A percentile compares a stretch with the other conserved stretches of the same genome.
These are phyloP conservation scores for Tetradesmus lagerheimii DNA, from an alignment of 139 green algal genomes.

Conservation along the genomic window DNA sequence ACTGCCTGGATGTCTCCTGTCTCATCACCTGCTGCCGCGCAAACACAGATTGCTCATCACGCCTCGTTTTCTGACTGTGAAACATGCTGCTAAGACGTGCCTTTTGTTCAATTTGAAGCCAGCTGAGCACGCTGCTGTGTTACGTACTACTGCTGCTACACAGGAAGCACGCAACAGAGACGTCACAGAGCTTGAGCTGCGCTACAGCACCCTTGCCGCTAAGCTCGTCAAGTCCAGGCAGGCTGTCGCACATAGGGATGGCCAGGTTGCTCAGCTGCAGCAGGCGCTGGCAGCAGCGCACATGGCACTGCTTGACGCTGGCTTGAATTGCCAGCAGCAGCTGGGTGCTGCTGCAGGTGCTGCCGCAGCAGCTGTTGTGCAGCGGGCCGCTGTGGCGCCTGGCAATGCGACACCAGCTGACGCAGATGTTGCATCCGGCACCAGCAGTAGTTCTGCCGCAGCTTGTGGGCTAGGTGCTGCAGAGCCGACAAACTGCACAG, in stretches of 20 bases:
- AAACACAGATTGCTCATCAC: too few species aligned
- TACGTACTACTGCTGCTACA: not conserved
- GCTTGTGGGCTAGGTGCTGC: not conserved
- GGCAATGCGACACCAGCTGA: not conserved
- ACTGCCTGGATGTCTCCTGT: too few species aligned
- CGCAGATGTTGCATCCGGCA: not conserved
- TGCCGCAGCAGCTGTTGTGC: not conserved
- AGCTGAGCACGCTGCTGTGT: not conserved
- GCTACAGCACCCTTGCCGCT: constrained; percentile 22
- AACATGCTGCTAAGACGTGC: too few species aligned
- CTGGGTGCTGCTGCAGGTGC: not conserved
- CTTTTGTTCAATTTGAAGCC: too few species aligned
- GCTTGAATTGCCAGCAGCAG: constrained; percentile 4
- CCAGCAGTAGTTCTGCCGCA: not conserved
- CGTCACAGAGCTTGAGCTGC: not conserved
- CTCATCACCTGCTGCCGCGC: too few species aligned
- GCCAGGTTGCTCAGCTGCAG: constrained; percentile 13
- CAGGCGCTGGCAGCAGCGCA: constrained; percentile 34
- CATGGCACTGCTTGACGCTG: constrained; percentile 22
- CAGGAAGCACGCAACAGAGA: not conserved
- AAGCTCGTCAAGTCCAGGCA: constrained; percentile 13
- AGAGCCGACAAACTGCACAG: not conserved
- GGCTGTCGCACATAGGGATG: constrained; percentile 1
- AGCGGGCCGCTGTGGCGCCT: not conserved
- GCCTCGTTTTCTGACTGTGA: too few species aligned